A percentile compares a stretch with the other conserved stretches of the same genome.
phyloP scores from a whole-genome alignment of 371 early-diverging fungal genomes.

The Ordospora pajunii region DNA sequence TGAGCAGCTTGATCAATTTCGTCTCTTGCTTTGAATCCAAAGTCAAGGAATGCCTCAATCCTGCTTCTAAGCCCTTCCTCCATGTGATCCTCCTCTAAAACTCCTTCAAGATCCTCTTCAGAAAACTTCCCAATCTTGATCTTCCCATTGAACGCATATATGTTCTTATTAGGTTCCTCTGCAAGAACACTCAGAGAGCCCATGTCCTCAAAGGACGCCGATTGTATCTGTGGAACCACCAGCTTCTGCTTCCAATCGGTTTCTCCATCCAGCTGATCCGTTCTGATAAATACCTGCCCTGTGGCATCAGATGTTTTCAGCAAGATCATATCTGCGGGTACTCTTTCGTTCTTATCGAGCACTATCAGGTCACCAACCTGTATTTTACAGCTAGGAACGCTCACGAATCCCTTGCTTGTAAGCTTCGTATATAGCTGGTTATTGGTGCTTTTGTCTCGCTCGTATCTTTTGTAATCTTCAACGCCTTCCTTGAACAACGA shows the following conservation, averaged over 20 bases:
- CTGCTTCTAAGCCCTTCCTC: neutral
- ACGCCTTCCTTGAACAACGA: conserved; percentile 85
- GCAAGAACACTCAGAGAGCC: conserved; percentile 61
- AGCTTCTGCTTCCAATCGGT: conserved; percentile 90
- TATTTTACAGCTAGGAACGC: conserved; percentile 66
- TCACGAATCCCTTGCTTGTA: conserved; percentile 1
- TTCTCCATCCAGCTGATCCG: conserved; percentile 97
- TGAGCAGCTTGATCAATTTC: neutral
- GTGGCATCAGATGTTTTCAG: conserved; percentile 70
- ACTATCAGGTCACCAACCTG: conserved; percentile 81
- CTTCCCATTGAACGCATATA: conserved; percentile 81
- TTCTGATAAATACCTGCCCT: conserved; percentile 88
- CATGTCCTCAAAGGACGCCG: neutral
- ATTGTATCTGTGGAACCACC: conserved; percentile 21
- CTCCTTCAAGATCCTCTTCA: neutral
- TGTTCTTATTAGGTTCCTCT: conserved; percentile 86
- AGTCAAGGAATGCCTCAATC: neutral
- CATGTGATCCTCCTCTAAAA: neutral
- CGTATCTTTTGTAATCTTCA: conserved; percentile 80
- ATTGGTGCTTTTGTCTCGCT: conserved; percentile 67
- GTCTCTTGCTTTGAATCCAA: conserved; percentile 1
- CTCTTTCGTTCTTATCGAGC: conserved; percentile 77
- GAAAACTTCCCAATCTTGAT: conserved; percentile 57
- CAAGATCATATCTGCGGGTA: conserved; percentile 73
- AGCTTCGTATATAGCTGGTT: conserved; percentile 33